Percentiles rank a stretch among this genome's conserved stretches.
Conservation (phyloP, 1,139 yeast genomes). For the Oligophagozyma castellii region DNA sequence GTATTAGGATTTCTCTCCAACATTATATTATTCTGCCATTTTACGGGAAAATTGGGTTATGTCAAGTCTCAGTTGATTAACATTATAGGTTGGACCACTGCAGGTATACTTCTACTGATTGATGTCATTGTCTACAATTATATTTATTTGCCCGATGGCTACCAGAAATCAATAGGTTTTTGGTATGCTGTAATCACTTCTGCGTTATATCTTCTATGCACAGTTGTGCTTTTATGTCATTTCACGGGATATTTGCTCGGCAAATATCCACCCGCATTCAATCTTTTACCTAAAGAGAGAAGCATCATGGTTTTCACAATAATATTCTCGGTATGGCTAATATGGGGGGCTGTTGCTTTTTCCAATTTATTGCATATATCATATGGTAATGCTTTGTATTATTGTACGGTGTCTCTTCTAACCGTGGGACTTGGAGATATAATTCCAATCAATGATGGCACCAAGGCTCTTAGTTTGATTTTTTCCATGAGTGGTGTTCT, state of each 20-base stretch:
- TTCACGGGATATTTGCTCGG: constrained; percentile 43
- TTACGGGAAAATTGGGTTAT: constrained; percentile 44
- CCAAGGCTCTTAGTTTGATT: constrained; percentile 44
- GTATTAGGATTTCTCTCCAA: constrained; percentile 55
- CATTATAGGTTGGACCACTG: constrained; percentile 48
- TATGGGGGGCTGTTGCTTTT: constrained; percentile 53
- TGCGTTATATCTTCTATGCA: constrained; percentile 43
- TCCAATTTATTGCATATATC: constrained; percentile 29
- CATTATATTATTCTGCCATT: constrained; percentile 50
- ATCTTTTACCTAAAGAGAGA: constrained; percentile 52
- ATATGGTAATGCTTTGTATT: constrained; percentile 56
- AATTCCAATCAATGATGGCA: constrained; percentile 36
- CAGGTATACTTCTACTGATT: constrained; percentile 37
- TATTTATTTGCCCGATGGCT: constrained; percentile 11
- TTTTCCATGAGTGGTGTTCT: constrained; percentile 60
- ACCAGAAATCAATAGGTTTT: constrained; percentile 43
- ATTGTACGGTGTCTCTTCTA: constrained; percentile 53
- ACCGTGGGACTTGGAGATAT: constrained; percentile 77
- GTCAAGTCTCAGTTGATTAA: constrained; percentile 45
- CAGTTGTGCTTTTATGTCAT: constrained; percentile 39
- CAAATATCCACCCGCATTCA: constrained; percentile 57
- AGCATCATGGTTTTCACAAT: constrained; percentile 59
- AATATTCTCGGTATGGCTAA: constrained; percentile 51
- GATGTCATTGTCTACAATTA: constrained; percentile 30
- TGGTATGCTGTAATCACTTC: constrained; percentile 66